Percentiles rank a stretch among this genome's conserved stretches.
These are phyloP conservation scores for Zarea fungicola DNA, from an alignment of 2,329 filamentous ascomycete genomes.

Conservation along the genomic window DNA sequence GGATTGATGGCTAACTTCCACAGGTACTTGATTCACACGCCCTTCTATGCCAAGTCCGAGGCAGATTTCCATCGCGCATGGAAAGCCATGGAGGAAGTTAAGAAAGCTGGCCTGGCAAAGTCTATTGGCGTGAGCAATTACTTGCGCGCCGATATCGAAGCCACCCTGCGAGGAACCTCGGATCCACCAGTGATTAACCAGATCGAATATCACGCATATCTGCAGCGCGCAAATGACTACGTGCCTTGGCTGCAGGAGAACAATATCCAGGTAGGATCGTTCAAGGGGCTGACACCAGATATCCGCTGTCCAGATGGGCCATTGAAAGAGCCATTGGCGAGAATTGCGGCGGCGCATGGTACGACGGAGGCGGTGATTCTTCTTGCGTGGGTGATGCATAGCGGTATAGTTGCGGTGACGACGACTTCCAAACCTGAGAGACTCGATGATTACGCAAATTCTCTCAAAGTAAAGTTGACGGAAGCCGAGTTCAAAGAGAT, in stretches of 20 bases:
- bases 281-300: conserved; percentile 14
- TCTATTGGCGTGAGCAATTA: conserved; percentile 8
- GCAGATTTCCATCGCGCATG: neutral
- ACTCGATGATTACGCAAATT: too few species aligned
- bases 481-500: too few species aligned
- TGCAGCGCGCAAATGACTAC: conserved; percentile 2
- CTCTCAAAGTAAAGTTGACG: too few species aligned
- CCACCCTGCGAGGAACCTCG: neutral
- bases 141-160: neutral
- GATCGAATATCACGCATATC: conserved; percentile 7
- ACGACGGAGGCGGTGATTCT: too few species aligned
- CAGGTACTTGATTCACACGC: conserved; percentile 5
- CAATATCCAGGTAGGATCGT: conserved; percentile 4
- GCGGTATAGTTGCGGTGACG: too few species aligned
- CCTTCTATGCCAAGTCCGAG: neutral
- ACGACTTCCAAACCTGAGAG: too few species aligned
- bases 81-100: conserved; percentile 1
- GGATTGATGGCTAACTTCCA: neutral
- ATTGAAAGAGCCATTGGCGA: neutral
- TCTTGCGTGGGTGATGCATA: too few species aligned
- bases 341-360: too few species aligned
- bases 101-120: neutral
- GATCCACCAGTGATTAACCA: conserved; percentile 5
- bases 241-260: conserved; percentile 8
- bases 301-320: conserved; percentile 1